Evolutionary conservation across 257 asterid species (phyloP).

Genomic region (Rhazya stricta): DNA sequence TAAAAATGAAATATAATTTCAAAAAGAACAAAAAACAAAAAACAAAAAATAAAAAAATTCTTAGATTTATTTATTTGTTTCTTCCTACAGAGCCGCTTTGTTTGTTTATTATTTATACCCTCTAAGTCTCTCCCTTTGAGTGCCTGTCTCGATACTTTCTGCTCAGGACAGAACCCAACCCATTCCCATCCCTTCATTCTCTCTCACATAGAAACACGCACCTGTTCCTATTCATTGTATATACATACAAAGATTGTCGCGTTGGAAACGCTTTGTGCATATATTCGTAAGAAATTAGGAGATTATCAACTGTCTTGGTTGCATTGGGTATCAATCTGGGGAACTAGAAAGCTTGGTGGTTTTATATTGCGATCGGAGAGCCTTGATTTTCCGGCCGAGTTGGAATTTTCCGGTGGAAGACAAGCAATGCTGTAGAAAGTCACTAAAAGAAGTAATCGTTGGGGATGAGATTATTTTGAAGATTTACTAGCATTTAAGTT

Average conservation of each 20-base stretch:
- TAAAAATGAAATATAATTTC: background rate
- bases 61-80: background rate
- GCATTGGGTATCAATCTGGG: background rate
- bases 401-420: background rate
- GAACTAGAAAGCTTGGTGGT: background rate
- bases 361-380: background rate
- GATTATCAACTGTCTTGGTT: background rate
- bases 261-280: background rate
- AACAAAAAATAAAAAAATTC: too few species aligned
- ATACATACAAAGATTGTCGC: background rate
- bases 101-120: background rate
- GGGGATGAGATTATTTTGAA: background rate
- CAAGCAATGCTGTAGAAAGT: background rate
- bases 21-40: too few species aligned
- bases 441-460: background rate
- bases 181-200: background rate
- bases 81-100: background rate
- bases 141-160: conserved; percentile 10
- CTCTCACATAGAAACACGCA: background rate
- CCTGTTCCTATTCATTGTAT: background rate
- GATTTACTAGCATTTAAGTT: background rate
- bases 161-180: background rate
- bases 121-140: background rate
- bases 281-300: background rate
- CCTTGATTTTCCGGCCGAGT: conserved; percentile 1